A percentile compares a stretch with the other conserved stretches of the same genome.
phyloP scores from a whole-genome alignment of 768 basidiomycete species.

The Suillus bovinus region DNA sequence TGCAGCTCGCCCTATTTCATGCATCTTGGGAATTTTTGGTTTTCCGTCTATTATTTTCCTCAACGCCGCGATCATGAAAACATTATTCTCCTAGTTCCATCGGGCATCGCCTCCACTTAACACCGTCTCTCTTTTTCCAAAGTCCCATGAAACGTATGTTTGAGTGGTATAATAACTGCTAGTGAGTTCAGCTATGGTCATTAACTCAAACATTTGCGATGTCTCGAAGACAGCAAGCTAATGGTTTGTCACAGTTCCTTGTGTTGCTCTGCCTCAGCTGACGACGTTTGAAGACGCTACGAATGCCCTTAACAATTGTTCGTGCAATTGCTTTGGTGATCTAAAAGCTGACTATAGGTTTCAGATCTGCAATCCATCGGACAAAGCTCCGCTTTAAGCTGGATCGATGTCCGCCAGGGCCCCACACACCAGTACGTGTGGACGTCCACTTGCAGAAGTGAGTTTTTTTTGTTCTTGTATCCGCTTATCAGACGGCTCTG shows the following conservation, averaged over 20 bases:
- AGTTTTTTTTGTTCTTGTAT: conserved; percentile 17
- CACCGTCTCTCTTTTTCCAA: conserved; percentile 17
- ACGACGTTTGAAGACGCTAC: conserved; percentile 24
- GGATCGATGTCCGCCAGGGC: conserved; percentile 50
- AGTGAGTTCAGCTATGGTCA: conserved; percentile 17
- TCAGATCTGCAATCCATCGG: conserved; percentile 56
- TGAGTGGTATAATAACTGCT: conserved; percentile 27
- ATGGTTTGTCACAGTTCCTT: conserved; percentile 1
- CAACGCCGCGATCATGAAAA: conserved; percentile 33
- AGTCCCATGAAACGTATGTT: conserved; percentile 5
- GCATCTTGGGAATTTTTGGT: conserved; percentile 22
- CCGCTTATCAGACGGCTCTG: conserved; percentile 10
- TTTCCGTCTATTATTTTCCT: conserved; percentile 28
- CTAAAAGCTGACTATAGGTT: conserved; percentile 2
- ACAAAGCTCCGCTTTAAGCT: conserved; percentile 48
- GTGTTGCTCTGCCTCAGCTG: background rate
- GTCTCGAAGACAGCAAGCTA: conserved; percentile 16
- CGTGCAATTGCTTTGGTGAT: conserved; percentile 13
- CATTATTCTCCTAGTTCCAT: conserved; percentile 28
- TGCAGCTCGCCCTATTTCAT: conserved; percentile 34
- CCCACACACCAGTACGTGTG: conserved; percentile 48
- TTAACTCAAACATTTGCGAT: conserved; percentile 20
- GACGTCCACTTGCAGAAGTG: conserved; percentile 64
- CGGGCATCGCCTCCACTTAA: conserved; percentile 28
- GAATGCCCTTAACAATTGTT: conserved; percentile 44